These are phyloP conservation scores for Chaetomidium leptoderma DNA, from an alignment of 495 filamentous ascomycete species.

Conservation along the genomic window DNA sequence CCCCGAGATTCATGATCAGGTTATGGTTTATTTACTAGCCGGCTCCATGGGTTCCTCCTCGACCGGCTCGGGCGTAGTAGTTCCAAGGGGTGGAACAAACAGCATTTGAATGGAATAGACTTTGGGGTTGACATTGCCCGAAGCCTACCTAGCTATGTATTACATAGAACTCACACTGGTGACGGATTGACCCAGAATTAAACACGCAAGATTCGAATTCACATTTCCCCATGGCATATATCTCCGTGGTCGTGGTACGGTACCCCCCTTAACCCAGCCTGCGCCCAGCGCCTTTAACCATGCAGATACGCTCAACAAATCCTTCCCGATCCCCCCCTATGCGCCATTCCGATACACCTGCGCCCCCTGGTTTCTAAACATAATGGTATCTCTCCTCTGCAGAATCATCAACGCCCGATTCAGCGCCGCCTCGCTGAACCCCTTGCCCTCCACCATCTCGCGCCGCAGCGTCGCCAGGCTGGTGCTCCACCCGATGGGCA, in stretches of 20 bases:
- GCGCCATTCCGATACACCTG: slow-evolving; percentile 75
- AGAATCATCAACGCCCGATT: slow-evolving; percentile 80
- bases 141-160: too few relatives aligned
- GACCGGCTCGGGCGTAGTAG: too few relatives aligned
- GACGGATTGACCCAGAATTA: not conserved
- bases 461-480: slow-evolving; percentile 78
- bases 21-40: too few relatives aligned
- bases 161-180: not conserved
- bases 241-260: not conserved
- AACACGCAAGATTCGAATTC: not conserved
- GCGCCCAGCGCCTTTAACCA: slow-evolving; percentile 10
- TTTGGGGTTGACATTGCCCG: not conserved
- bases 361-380: slow-evolving; percentile 81
- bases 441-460: slow-evolving; percentile 84
- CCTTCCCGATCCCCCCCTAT: slow-evolving; percentile 13
- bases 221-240: not conserved
- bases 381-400: slow-evolving; percentile 83
- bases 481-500: slow-evolving; percentile 95
- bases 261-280: not conserved
- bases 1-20: too few relatives aligned
- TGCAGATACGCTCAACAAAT: slow-evolving; percentile 1
- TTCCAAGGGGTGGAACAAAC: too few relatives aligned
- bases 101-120: not conserved
- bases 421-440: slow-evolving; percentile 80
- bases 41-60: too few relatives aligned